Base-by-base conservation (phyloP, 371 early-diverging fungal genomes). In the Saksenaea oblongispora region DNA sequence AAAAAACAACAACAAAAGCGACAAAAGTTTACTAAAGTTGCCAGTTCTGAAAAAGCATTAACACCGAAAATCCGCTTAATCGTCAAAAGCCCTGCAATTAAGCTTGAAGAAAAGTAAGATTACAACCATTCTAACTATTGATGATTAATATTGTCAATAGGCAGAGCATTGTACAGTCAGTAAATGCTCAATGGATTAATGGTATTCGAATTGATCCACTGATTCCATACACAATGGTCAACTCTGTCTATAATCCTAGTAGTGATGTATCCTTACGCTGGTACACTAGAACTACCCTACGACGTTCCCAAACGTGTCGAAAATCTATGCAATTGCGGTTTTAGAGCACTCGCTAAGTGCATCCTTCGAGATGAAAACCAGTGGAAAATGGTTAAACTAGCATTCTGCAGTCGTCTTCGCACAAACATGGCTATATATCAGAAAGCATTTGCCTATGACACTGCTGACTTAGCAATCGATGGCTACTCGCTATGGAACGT, bases 241-340 rank as follows among this genome's bases (percentile, higher is more conserved):
- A 47, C 9, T 47, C 51, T 47, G 27, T 47, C 9, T 26, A 47
- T 10, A 1, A 47, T 22, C 51, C 51, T 8, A 22, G 22, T 14
- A 47, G 28, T 31, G 60, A 51, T 39, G 51, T n/a, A n/a, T n/a
- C n/a, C n/a, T n/a, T n/a, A n/a, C n/a, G n/a, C n/a, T n/a, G n/a
- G n/a, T n/a, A n/a, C n/a, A n/a, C n/a, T n/a, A n/a, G n/a, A n/a
- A n/a, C n/a, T n/a, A n/a, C n/a, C n/a, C n/a, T n/a, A n/a, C n/a
- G n/a, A n/a, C n/a, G n/a, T n/a, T n/a, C n/a, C n/a, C n/a, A n/a
- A n/a, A n/a, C n/a, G n/a, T n/a, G n/a, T n/a, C n/a, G n/a, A n/a
- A n/a, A n/a, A n/a, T n/a, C n/a, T n/a, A n/a, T n/a, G 60, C 7
- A 31, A 36, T 2, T 59, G 51, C 17, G 53, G 51, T n/a, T 59